Evolutionary conservation across 768 basidiomycete species (phyloP).

Genomic region (Russula sp.): DNA sequence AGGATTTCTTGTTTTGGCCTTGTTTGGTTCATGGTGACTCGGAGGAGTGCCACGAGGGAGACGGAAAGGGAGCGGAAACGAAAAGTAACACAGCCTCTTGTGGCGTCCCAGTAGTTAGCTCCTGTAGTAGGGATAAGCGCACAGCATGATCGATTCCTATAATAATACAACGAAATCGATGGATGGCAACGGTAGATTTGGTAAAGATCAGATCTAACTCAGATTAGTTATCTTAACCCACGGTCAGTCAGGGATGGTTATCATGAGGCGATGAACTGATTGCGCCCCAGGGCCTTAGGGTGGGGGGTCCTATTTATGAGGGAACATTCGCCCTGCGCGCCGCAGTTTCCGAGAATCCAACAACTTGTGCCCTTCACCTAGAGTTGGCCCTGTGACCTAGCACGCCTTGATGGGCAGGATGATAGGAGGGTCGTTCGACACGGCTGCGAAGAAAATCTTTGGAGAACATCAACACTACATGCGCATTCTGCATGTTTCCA

Average conservation of each 20-base stretch:
- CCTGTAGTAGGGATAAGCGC: too few relatives aligned
- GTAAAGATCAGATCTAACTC: neutral
- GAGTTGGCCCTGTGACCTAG: slow-evolving; percentile 1
- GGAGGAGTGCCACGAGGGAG: too few relatives aligned
- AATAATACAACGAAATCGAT: neutral
- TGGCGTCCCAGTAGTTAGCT: too few relatives aligned
- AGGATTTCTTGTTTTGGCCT: neutral
- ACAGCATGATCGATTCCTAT: too few relatives aligned
- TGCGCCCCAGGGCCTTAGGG: too few relatives aligned
- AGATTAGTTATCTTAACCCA: neutral
- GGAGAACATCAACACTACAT: neutral
- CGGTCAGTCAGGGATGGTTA: neutral
- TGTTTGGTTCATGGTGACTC: neutral
- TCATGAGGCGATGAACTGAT: too few relatives aligned
- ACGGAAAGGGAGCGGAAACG: too few relatives aligned
- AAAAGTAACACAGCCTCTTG: too few relatives aligned
- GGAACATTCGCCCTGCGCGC: neutral
- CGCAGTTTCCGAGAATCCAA: neutral
- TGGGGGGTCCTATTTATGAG: neutral
- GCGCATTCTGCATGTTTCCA: neutral
- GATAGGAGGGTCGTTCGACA: neutral
- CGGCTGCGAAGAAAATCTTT: neutral
- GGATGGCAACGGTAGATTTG: neutral
- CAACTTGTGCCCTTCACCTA: neutral
- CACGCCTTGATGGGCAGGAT: neutral